Base-by-base conservation (phyloP, 129 eudicot genomes). In the Chrysanthemum lavandulifolium region DNA sequence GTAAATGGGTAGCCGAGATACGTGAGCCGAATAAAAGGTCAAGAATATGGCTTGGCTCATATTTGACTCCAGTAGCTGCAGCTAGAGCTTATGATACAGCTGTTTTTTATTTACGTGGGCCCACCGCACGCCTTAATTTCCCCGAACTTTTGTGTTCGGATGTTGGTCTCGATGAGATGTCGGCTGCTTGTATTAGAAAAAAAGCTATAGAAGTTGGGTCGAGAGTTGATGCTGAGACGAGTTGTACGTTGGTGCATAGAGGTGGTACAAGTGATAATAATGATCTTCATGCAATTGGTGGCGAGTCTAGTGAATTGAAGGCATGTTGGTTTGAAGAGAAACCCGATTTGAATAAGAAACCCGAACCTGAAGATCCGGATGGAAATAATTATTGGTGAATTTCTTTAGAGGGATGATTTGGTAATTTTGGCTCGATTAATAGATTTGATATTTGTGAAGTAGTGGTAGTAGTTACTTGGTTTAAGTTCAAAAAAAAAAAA, bases 331-430 rank as follows among this genome's bases (percentile, higher is more conserved):
- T 76, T 69, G 85, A 86, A 16, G 84, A 82, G 69, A 87, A 81
- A 75, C 89, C 91, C 74, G 98, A 94, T 75, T 82, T 94, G 86
- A 94, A 94, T 76, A 52, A 78, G 78, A 80, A 80, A 53, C 97
- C 96, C 61, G 82, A 92, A 80, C 96, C 96, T 59, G 98, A 94
- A 53, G 86, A 84, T 73, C 84, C 85, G 13, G 90, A 78, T 54
- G 84, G 70, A 23, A 86, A 8, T 40, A 36, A 86, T 40, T 67
- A 76, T 43, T 86, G 76, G 73, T 14, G 57, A 19, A 25, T 8
- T 27, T 10, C 1, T 27, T 54, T 43, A 16, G 75, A 63, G 77
- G 47, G 36, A 62, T 27, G 43, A 65, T 29, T 71, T 13, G 50
- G 76, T 73, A 63, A 74, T 63, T 77, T 62, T n/a, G 29, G 45